A percentile compares a stretch with the other conserved stretches of the same genome.
phyloP scores from a whole-genome alignment of 345 rosid species.

The Gossypium arboreum region DNA sequence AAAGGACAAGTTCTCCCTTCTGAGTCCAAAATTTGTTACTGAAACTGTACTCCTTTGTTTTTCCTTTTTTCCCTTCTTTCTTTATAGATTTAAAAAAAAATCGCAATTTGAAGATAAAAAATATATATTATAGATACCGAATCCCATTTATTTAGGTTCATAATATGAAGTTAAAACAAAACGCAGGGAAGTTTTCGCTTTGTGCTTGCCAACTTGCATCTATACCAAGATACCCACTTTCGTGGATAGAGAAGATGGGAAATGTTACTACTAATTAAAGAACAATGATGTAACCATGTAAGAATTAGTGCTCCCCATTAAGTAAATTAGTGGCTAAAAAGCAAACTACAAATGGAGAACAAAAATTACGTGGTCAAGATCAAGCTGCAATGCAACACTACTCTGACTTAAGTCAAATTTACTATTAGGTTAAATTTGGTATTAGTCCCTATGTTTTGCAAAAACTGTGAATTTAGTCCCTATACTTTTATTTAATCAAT shows the following conservation, averaged over 20 bases:
- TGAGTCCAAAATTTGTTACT: neutral
- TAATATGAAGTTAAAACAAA: neutral
- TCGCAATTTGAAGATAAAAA: too few relatives aligned
- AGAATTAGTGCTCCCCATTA: neutral
- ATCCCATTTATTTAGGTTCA: neutral
- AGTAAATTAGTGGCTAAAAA: neutral
- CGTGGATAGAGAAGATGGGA: neutral
- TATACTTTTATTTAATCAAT: too few relatives aligned
- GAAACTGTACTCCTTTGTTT: neutral
- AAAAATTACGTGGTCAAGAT: neutral
- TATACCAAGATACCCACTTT: neutral
- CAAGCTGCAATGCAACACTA: neutral
- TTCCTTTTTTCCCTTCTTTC: neutral
- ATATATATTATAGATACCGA: neutral
- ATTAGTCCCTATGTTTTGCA: too few relatives aligned
- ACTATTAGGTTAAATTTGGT: neutral
- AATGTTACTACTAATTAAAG: neutral
- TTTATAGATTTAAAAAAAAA: neutral
- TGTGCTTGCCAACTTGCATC: neutral
- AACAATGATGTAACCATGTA: neutral
- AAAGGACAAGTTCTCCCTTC: neutral
- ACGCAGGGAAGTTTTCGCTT: neutral
- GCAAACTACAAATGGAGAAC: neutral
- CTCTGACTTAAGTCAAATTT: neutral
- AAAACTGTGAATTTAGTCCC: too few relatives aligned